These are phyloP conservation scores for Dioscorea zingiberensis DNA, from an alignment of 106 monocot species.

Conservation along the genomic window DNA sequence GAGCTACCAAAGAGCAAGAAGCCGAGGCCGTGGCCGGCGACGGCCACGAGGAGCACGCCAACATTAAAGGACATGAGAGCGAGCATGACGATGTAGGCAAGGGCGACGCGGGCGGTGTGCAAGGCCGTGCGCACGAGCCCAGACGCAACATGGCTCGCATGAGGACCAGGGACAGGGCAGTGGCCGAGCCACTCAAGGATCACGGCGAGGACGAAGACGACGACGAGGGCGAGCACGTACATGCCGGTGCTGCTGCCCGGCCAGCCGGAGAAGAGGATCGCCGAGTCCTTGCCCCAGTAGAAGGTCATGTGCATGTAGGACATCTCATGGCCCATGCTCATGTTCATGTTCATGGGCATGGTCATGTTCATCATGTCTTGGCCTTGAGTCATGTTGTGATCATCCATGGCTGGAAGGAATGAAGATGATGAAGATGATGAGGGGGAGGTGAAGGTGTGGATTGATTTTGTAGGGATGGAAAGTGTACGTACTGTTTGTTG, in stretches of 20 bases:
- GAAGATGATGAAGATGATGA: too few relatives aligned
- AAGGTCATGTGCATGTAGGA: constrained; percentile 53
- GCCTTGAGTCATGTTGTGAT: background rate
- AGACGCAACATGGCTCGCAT: constrained; percentile 12
- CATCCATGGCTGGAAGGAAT: background rate
- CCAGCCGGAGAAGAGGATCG: constrained; percentile 61
- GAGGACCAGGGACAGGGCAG: constrained; percentile 38
- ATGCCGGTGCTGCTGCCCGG: constrained; percentile 42
- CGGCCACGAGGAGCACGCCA: constrained; percentile 33
- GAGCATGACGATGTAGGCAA: constrained; percentile 52
- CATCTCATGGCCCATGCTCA: background rate
- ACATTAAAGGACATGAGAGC: constrained; percentile 74
- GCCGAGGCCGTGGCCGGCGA: constrained; percentile 35
- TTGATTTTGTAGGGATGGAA: too few relatives aligned
- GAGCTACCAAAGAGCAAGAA: constrained; percentile 26
- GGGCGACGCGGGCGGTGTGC: constrained; percentile 32
- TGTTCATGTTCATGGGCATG: background rate
- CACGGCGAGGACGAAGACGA: too few relatives aligned
- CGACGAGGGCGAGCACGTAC: constrained; percentile 53
- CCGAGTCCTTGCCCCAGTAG: constrained; percentile 58
- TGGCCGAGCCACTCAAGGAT: too few relatives aligned
- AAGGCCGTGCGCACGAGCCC: constrained; percentile 18
- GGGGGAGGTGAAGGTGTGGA: too few relatives aligned
- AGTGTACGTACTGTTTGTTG: too few relatives aligned
- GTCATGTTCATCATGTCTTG: too few relatives aligned